A percentile compares a stretch with the other conserved stretches of the same genome.
These are phyloP conservation scores for Marasmius tenuissimus DNA, from an alignment of 1,284 basidiomycete genomes.

Conservation along the genomic window DNA sequence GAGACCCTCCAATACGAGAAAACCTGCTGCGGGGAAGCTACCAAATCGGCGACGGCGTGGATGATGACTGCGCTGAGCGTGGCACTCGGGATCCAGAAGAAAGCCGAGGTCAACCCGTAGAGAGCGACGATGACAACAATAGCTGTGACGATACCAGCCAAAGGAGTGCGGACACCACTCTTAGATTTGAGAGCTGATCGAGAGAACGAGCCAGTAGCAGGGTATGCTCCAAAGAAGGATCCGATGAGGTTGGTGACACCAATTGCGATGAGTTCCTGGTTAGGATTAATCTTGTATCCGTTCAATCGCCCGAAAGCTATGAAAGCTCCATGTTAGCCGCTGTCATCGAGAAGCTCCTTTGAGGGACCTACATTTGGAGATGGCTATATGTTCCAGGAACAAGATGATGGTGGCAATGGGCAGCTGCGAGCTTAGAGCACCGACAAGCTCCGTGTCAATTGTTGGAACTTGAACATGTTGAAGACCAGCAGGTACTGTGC, in stretches of 20 bases:
- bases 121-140: slow-evolving; percentile 91
- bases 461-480: slow-evolving; percentile 73
- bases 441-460: slow-evolving; percentile 67
- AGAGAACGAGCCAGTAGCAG: slow-evolving; percentile 97
- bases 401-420: slow-evolving; percentile 95
- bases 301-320: slow-evolving; percentile 94
- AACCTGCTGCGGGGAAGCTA: slow-evolving; percentile 81
- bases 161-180: slow-evolving; percentile 93
- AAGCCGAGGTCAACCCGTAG: slow-evolving; percentile 89
- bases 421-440: slow-evolving; percentile 74
- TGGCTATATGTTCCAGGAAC: slow-evolving; percentile 95
- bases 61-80: slow-evolving; percentile 93
- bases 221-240: slow-evolving; percentile 88
- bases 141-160: slow-evolving; percentile 86
- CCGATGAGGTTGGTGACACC: slow-evolving; percentile 93
- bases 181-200: slow-evolving; percentile 95
- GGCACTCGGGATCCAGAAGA: slow-evolving; percentile 84
- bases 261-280: slow-evolving; percentile 97
- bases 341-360: not conserved
- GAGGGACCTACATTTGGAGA: slow-evolving; percentile 74
- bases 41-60: slow-evolving; percentile 91
- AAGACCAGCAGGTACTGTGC: slow-evolving; percentile 82
- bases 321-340: slow-evolving; percentile 3
- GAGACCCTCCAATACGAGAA: slow-evolving; percentile 94
- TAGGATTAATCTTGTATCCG: slow-evolving; percentile 96